Conservation (phyloP, 1,284 basidiomycete genomes). For the Cyathus olla region DNA sequence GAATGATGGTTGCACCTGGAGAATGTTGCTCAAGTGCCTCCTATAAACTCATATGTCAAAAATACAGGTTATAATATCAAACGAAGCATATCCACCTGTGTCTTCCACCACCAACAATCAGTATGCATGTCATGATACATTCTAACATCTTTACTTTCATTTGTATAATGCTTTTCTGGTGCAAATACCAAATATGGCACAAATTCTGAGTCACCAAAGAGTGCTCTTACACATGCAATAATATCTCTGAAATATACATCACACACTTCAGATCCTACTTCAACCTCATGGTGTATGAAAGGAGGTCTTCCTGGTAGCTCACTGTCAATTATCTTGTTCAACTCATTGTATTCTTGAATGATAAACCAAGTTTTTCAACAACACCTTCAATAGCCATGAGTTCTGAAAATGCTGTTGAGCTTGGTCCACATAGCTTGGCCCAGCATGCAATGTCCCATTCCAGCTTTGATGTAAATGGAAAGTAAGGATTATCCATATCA, state of each 20-base stretch:
- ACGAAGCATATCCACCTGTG: too few species aligned
- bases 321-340: conserved; percentile 33
- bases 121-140: conserved; percentile 49
- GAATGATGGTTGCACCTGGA: conserved; percentile 49
- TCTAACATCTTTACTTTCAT: conserved; percentile 17
- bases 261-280: conserved; percentile 28
- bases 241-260: conserved; percentile 37
- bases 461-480: conserved; percentile 31
- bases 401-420: conserved; percentile 31
- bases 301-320: conserved; percentile 23
- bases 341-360: conserved; percentile 19
- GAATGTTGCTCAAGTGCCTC: conserved; percentile 33
- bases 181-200: conserved; percentile 19
- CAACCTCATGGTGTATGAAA: conserved; percentile 28
- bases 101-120: conserved; percentile 51
- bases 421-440: conserved; percentile 29
- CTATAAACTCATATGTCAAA: conserved; percentile 6
- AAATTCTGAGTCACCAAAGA: conserved; percentile 39
- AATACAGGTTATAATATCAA: too few species aligned
- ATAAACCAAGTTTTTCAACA: conserved; percentile 16
- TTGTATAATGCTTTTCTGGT: conserved; percentile 44
- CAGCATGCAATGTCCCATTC: conserved; percentile 39
- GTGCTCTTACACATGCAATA: conserved; percentile 32
- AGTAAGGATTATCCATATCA: conserved; percentile 18
- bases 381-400: conserved; percentile 32